Conservation (phyloP, 306 rosid species). For the Crataegus laevigata region DNA sequence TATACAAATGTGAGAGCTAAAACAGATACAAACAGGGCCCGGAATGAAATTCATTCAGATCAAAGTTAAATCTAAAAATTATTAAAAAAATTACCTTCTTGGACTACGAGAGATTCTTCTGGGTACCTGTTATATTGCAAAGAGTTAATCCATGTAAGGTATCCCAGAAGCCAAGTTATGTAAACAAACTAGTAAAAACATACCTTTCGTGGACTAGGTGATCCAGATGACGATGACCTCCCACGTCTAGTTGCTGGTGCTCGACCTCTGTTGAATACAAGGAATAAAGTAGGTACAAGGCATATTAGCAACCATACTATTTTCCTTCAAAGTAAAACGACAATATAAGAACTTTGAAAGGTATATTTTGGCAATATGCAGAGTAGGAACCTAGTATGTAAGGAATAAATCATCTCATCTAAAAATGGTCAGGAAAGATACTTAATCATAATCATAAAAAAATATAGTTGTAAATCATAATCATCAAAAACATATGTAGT, state of each 20-base stretch:
- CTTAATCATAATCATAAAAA: background rate
- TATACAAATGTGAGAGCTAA: background rate
- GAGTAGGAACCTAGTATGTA: background rate
- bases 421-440: background rate
- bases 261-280: constrained; percentile 54
- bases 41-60: background rate
- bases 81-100: constrained; percentile 54
- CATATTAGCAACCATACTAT: background rate
- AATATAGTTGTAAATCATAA: too few relatives aligned
- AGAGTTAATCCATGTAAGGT: constrained; percentile 3
- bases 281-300: background rate
- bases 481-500: background rate
- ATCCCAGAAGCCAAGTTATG: constrained; percentile 1
- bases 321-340: background rate
- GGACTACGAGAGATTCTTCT: constrained; percentile 75
- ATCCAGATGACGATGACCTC: constrained; percentile 83
- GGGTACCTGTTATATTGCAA: constrained; percentile 36
- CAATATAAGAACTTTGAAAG: background rate
- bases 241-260: constrained; percentile 66
- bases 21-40: background rate
- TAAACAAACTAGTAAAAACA: constrained; percentile 8
- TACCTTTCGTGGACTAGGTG: constrained; percentile 96
- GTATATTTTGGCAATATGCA: background rate
- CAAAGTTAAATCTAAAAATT: background rate
- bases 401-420: background rate